Percentiles rank a stretch among this genome's conserved stretches.
Evolutionary conservation across 1,139 yeast genomes (phyloP).

Genomic region (Zygosaccharomyces sapae): DNA sequence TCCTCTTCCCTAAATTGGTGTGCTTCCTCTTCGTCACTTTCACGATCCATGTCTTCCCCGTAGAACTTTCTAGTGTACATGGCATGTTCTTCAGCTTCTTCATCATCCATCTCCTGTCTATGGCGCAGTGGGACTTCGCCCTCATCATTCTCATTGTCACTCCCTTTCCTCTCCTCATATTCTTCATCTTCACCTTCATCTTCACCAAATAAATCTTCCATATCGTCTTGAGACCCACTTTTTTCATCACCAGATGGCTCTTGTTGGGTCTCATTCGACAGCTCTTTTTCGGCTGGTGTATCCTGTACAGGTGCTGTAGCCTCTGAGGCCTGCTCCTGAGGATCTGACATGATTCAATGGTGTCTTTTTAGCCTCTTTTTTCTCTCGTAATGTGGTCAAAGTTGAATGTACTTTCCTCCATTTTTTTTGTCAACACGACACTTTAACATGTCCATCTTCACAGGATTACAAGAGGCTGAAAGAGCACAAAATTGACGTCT

Average conservation of each 20-base stretch:
- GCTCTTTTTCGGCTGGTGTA: not conserved
- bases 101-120: conserved; percentile 21
- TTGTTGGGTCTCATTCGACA: not conserved
- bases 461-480: no score
- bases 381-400: not conserved
- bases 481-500: not conserved
- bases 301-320: not conserved
- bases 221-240: conserved; percentile 18
- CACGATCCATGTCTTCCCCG: conserved; percentile 35
- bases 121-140: conserved; percentile 15
- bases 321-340: conserved; percentile 3
- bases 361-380: not conserved
- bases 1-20: conserved; percentile 49
- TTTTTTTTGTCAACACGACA: not conserved
- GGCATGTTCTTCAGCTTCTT: conserved; percentile 36
- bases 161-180: conserved; percentile 23
- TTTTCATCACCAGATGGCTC: conserved; percentile 4
- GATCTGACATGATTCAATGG: conserved; percentile 4
- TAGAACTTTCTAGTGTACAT: conserved; percentile 36
- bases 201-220: conserved; percentile 48
- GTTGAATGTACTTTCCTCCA: not conserved
- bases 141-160: conserved; percentile 24
- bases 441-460: no score
- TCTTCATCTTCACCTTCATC: conserved; percentile 46
- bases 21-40: conserved; percentile 41